Conservation (phyloP, 495 filamentous ascomycete genomes). For the Platismatia glauca region DNA sequence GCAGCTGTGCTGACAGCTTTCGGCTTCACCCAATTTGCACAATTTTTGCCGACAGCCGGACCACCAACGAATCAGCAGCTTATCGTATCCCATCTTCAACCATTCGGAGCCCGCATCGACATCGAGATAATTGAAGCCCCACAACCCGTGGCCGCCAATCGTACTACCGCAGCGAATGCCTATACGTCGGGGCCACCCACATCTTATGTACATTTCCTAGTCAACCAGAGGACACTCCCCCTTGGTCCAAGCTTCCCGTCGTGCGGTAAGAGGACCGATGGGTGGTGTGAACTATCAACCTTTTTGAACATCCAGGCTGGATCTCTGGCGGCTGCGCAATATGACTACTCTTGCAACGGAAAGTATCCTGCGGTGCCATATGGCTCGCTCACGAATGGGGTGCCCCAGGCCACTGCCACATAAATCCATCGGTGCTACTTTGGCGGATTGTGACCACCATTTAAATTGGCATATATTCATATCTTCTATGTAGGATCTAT, state of each 20-base stretch:
- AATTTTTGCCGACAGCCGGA: slow-evolving; percentile 34
- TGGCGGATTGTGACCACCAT: neutral
- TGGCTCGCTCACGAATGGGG: slow-evolving; percentile 36
- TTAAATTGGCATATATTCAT: neutral
- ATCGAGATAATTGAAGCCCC: slow-evolving; percentile 56
- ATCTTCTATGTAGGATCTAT: neutral
- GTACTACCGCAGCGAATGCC: slow-evolving; percentile 23
- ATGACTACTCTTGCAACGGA: slow-evolving; percentile 47
- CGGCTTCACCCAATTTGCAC: slow-evolving; percentile 45
- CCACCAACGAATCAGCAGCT: slow-evolving; percentile 38
- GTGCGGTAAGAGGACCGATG: slow-evolving; percentile 52
- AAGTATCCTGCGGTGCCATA: slow-evolving; percentile 36
- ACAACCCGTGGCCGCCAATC: slow-evolving; percentile 36
- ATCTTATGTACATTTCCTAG: slow-evolving; percentile 54
- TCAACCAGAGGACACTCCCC: slow-evolving; percentile 55
- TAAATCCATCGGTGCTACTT: neutral
- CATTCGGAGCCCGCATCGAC: slow-evolving; percentile 53
- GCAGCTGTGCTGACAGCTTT: slow-evolving; percentile 41
- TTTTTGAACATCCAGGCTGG: slow-evolving; percentile 45
- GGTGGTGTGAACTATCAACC: slow-evolving; percentile 53
- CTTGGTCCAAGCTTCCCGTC: slow-evolving; percentile 45
- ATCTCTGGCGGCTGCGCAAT: slow-evolving; percentile 39
- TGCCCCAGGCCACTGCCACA: slow-evolving; percentile 21
- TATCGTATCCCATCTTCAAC: slow-evolving; percentile 47
- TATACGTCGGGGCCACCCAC: slow-evolving; percentile 34